phyloP scores from a whole-genome alignment of 2,329 filamentous ascomycete genomes.

The Sarocladiaceae sp. region DNA sequence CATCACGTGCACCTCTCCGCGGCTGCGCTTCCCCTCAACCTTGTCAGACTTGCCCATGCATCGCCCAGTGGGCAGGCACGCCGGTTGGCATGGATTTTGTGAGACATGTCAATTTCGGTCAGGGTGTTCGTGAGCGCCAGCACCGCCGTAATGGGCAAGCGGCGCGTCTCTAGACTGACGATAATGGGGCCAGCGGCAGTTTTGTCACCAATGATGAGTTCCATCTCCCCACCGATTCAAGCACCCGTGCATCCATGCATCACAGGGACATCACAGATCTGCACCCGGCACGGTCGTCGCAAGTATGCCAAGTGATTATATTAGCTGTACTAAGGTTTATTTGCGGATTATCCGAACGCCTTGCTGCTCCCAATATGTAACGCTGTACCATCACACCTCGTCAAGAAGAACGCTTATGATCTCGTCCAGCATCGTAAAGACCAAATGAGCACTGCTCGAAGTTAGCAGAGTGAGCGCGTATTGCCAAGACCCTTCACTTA shows the following conservation, averaged over 20 bases:
- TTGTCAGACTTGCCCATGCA: neutral
- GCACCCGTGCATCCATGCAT: neutral
- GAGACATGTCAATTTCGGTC: conserved; percentile 1
- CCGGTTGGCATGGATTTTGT: neutral
- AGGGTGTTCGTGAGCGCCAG: neutral
- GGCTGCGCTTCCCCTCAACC: too few relatives aligned
- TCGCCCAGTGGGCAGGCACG: neutral
- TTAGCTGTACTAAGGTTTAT: neutral
- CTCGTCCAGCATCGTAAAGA: conserved; percentile 69
- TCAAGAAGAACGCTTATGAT: conserved; percentile 62
- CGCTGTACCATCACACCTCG: conserved; percentile 21
- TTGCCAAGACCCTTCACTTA: conserved; percentile 55
- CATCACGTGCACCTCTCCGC: conserved; percentile 4
- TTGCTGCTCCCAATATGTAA: neutral
- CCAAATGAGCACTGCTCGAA: conserved; percentile 56
- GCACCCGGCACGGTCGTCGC: neutral
- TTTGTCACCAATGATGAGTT: neutral
- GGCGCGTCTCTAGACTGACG: neutral
- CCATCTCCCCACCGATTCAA: neutral
- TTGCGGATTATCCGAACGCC: neutral
- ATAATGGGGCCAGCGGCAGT: neutral
- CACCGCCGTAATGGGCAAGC: neutral
- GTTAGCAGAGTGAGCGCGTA: conserved; percentile 13
- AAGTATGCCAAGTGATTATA: neutral
- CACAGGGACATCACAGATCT: neutral